Conservation (phyloP, 164 flowering plant genomes). For the Piper betle region DNA sequence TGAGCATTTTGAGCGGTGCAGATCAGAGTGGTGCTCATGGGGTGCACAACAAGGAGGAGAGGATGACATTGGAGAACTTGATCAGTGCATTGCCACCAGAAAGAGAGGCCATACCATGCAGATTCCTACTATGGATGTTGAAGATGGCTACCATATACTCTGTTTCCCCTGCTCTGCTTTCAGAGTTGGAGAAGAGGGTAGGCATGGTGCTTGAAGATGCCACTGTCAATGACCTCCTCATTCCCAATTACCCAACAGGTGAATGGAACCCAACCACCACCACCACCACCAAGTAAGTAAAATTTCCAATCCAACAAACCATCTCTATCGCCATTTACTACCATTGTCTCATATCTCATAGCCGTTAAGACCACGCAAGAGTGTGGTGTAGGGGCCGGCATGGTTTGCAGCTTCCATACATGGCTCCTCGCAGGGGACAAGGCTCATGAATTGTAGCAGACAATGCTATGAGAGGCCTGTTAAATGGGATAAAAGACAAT, state of each 20-base stretch:
- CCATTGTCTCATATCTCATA: not conserved
- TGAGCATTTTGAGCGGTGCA: slow-evolving; percentile 30
- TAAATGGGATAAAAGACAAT: no score
- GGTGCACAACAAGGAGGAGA: slow-evolving; percentile 40
- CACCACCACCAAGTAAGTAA: not conserved
- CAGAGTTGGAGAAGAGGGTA: slow-evolving; percentile 76
- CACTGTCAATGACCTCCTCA: slow-evolving; percentile 48
- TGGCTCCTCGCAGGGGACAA: not conserved
- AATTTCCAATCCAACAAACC: not conserved
- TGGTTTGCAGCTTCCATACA: not conserved
- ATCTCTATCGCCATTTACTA: not conserved
- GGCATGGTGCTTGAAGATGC: slow-evolving; percentile 70
- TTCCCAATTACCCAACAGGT: slow-evolving; percentile 36
- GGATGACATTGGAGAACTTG: slow-evolving; percentile 59
- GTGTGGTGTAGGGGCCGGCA: not conserved
- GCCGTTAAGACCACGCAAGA: not conserved
- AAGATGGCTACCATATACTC: slow-evolving; percentile 53
- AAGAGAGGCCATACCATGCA: slow-evolving; percentile 53
- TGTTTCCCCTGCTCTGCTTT: slow-evolving; percentile 48
- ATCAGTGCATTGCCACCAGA: slow-evolving; percentile 61
- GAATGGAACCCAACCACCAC: slow-evolving; percentile 21
- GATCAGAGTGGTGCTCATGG: slow-evolving; percentile 19
- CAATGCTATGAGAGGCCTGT: not conserved
- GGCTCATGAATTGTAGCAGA: not conserved
- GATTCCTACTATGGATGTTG: slow-evolving; percentile 54